Evolutionary conservation across 108 stramenopile genomes (phyloP).

Genomic region (Cyclotella atomus): DNA sequence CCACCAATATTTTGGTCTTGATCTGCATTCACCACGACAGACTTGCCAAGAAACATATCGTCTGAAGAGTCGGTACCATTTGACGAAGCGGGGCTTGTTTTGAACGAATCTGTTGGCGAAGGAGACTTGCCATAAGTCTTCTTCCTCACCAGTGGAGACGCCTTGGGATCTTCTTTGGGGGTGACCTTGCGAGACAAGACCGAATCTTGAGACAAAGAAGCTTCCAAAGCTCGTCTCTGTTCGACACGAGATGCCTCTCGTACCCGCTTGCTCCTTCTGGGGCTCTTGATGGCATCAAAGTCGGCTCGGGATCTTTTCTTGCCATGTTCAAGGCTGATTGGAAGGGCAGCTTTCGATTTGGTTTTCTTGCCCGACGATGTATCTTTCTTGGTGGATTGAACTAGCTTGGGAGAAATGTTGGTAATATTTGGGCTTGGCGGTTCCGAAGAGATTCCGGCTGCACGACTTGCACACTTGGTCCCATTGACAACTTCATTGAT

Average conservation of each 20-base stretch:
- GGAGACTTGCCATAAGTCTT: not conserved
- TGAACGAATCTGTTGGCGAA: not conserved
- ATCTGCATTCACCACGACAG: not conserved
- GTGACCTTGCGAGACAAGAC: not conserved
- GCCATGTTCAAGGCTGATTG: not conserved
- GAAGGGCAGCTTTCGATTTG: not conserved
- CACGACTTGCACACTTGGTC: not conserved
- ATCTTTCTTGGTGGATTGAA: not conserved
- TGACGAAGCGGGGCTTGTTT: not conserved
- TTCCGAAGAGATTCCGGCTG: not conserved
- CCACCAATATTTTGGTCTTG: not conserved
- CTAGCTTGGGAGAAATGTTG: not conserved
- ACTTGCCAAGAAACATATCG: slow-evolving; percentile 8
- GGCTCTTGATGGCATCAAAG: not conserved
- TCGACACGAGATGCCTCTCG: not conserved
- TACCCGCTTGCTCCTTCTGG: slow-evolving; percentile 3
- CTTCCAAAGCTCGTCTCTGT: not conserved
- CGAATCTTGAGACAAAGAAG: not conserved
- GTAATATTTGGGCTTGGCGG: not conserved
- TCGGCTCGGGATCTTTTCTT: not conserved
- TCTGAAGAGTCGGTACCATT: not conserved
- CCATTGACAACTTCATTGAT: not conserved
- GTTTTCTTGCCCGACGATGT: not conserved
- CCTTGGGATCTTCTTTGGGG: not conserved
- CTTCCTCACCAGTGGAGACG: not conserved